Percentiles rank a stretch among this genome's conserved stretches.
Evolutionary conservation across 2,329 filamentous ascomycete species (phyloP).

Genomic region (Colletotrichum cereale): DNA sequence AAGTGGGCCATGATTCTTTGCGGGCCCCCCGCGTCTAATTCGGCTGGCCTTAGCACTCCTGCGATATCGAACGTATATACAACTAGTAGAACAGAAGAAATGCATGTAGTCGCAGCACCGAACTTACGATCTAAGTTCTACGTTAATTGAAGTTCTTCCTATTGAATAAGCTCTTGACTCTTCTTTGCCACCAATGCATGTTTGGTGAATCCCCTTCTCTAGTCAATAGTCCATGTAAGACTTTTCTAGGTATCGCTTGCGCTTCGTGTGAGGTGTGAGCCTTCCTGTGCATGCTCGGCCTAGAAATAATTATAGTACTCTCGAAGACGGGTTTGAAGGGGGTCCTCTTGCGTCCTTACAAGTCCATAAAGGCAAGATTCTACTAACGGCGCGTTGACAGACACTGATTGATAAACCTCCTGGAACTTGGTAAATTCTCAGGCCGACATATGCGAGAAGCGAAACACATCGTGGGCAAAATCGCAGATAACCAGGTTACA

Average conservation of each 20-base stretch:
- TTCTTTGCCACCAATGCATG: not conserved
- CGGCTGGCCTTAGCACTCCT: not conserved
- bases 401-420: not conserved
- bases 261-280: too few relatives aligned
- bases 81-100: not conserved
- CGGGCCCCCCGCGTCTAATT: not conserved
- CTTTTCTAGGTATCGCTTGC: not conserved
- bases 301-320: not conserved
- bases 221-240: not conserved
- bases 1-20: not conserved
- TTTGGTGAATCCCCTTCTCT: not conserved
- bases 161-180: not conserved
- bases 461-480: not conserved
- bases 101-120: not conserved
- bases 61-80: not conserved
- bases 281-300: not conserved
- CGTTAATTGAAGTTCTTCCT: accelerated
- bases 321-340: not conserved
- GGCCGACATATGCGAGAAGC: slow-evolving; percentile 29
- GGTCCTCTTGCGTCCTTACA: accelerated
- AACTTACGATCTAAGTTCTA: not conserved
- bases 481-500: slow-evolving; percentile 20
- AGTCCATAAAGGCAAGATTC: slow-evolving; percentile 1
- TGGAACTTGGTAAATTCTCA: slow-evolving; percentile 18
- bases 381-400: slow-evolving; percentile 7